A percentile compares a stretch with the other conserved stretches of the same genome.
Conservation (phyloP, 1,284 basidiomycete species). For the Cutaneotrichosporon cutaneum region DNA sequence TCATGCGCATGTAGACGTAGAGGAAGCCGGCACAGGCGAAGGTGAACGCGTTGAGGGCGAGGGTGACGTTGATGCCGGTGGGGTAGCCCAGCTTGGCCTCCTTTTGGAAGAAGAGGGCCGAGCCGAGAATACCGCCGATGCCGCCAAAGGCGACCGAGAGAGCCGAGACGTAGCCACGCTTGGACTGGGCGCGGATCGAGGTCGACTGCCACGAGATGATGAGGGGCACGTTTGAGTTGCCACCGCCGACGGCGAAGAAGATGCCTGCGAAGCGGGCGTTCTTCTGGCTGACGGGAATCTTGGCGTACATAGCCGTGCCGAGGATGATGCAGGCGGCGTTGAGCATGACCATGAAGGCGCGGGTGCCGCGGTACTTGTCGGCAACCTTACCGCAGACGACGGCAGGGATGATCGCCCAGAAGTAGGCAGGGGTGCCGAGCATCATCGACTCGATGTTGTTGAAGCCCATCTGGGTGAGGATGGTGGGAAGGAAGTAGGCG, state of each 20-base stretch:
- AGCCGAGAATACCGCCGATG: slow-evolving; percentile 55
- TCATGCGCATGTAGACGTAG: slow-evolving; percentile 13
- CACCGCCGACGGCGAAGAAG: slow-evolving; percentile 52
- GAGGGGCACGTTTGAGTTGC: slow-evolving; percentile 39
- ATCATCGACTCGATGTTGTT: slow-evolving; percentile 39
- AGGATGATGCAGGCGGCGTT: slow-evolving; percentile 16
- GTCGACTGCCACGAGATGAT: slow-evolving; percentile 48
- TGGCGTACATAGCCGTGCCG: slow-evolving; percentile 25
- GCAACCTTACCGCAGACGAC: slow-evolving; percentile 46
- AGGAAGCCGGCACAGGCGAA: slow-evolving; percentile 28
- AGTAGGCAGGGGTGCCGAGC: slow-evolving; percentile 53
- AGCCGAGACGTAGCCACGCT: slow-evolving; percentile 48
- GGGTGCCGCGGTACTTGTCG: slow-evolving; percentile 30
- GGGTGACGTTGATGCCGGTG: slow-evolving; percentile 31
- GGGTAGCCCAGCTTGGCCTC: slow-evolving; percentile 32
- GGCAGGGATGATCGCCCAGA: slow-evolving; percentile 45
- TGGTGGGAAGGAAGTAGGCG: slow-evolving; percentile 53
- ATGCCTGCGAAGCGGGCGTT: slow-evolving; percentile 34
- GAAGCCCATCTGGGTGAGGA: slow-evolving; percentile 53
- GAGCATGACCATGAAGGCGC: slow-evolving; percentile 17
- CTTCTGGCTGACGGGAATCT: slow-evolving; percentile 8
- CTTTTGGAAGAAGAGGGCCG: slow-evolving; percentile 34
- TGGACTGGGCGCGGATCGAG: slow-evolving; percentile 53
- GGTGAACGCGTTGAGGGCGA: slow-evolving; percentile 35
- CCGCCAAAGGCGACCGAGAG: slow-evolving; percentile 52